phyloP scores from a whole-genome alignment of 1,284 basidiomycete species.

The Stygiomarasmius scandens region DNA sequence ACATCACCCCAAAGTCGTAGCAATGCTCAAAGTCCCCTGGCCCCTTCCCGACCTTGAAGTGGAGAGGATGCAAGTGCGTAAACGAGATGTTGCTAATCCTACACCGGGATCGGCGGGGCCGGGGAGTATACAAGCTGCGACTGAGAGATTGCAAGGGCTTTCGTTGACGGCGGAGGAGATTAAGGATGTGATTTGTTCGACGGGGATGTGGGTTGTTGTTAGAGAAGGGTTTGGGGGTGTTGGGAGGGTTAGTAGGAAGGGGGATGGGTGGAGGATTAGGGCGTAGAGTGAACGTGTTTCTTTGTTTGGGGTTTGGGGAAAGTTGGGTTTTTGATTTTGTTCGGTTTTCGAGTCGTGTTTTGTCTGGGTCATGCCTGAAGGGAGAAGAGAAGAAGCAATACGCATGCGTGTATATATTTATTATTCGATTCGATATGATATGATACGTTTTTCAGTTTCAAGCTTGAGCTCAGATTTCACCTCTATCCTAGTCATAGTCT shows the following conservation, averaged over 20 bases:
- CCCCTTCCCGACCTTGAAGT: slow-evolving; percentile 79
- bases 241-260: slow-evolving; percentile 76
- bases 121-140: not conserved
- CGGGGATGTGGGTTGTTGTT: slow-evolving; percentile 90
- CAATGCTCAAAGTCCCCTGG: slow-evolving; percentile 87
- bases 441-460: no score
- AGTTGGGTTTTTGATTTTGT: no score
- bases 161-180: slow-evolving; percentile 87
- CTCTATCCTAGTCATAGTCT: no score
- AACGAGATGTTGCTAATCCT: slow-evolving; percentile 35
- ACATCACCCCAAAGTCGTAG: slow-evolving; percentile 95
- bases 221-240: slow-evolving; percentile 91
- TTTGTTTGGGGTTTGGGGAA: no score
- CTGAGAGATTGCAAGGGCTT: slow-evolving; percentile 37
- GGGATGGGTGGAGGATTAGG: slow-evolving; percentile 76
- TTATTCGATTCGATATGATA: no score
- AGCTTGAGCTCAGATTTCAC: no score
- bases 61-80: slow-evolving; percentile 54
- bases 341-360: no score
- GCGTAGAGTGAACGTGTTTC: slow-evolving; percentile 38
- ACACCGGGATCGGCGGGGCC: no score
- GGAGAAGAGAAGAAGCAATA: no score
- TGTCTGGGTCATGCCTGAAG: no score
- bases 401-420: no score
- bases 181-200: slow-evolving; percentile 90